Evolutionary conservation across 139 green algal genomes (phyloP).

Genomic region (Klebsormidium nitens): DNA sequence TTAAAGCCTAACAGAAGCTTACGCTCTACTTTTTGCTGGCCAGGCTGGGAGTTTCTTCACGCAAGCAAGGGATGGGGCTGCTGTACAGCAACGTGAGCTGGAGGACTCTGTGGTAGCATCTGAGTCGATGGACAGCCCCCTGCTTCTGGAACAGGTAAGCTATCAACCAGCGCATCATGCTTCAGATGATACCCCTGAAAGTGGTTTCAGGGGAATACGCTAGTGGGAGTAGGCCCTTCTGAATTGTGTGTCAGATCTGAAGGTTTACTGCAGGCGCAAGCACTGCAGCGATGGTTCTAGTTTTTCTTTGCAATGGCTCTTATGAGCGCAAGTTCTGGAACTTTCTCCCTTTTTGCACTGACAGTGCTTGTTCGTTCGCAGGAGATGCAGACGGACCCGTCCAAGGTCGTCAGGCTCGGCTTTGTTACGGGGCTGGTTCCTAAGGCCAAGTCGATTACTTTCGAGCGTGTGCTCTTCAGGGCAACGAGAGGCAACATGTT

Average conservation of each 20-base stretch:
- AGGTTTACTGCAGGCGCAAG: too few species aligned
- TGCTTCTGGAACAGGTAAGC: constrained; percentile 37
- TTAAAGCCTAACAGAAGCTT: too few species aligned
- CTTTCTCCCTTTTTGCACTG: not conserved
- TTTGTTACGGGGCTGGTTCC: constrained; percentile 85
- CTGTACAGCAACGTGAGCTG: constrained; percentile 30
- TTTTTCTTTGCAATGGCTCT: not conserved
- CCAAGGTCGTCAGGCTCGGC: constrained; percentile 65
- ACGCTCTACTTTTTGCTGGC: too few species aligned
- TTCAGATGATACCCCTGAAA: constrained; percentile 6
- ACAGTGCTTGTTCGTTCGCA: not conserved
- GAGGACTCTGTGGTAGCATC: constrained; percentile 9
- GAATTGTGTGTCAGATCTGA: not conserved
- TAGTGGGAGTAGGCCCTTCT: not conserved
- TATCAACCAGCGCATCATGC: too few species aligned
- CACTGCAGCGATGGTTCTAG: not conserved
- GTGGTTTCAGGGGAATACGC: not conserved
- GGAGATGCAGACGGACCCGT: constrained; percentile 34
- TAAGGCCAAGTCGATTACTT: constrained; percentile 72
- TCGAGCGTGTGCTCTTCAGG: constrained; percentile 95
- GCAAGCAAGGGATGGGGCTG: constrained; percentile 11
- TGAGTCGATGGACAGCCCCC: constrained; percentile 25
- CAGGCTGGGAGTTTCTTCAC: constrained; percentile 36
- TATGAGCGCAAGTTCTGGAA: not conserved
- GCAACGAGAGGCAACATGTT: constrained; percentile 99